Evolutionary conservation across 2,329 filamentous ascomycete genomes (phyloP), one percentile per base, ranked within the genome.

Genomic region (Alternaria panax): DNA sequence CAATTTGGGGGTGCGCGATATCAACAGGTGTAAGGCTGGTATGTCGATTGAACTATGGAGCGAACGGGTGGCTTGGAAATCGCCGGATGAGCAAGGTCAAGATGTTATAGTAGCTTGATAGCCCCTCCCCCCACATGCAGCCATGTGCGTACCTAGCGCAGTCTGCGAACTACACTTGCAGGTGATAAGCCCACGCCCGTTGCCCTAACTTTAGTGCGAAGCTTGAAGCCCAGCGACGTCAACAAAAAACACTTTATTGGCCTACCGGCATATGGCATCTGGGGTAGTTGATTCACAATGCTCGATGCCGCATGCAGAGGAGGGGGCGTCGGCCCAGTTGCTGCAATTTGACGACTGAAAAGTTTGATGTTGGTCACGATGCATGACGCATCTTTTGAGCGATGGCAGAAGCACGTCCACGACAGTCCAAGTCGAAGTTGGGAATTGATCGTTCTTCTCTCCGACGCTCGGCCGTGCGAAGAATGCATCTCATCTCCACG

Each of bases 121-220:
- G 55, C 18, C 46, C 51, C 36, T n/a, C 56, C 51, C 36, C 14
- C 56, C 51, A 45, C 36, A 41, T 46, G 28, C 56, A 53, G 43
- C 51, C 38, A 36, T 57, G 24, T 32, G 30, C 47, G 30, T 36
- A 28, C 22, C 20, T 34, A 50, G 25, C 24, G 43, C 25, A 32
- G 28, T 40, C 36, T 36, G 40, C 47, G 47, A 52, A 42, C 45
- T 51, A 51, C 36, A 51, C 36, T 36, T 30, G 42, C 40, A 41
- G 30, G 40, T 18, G 42, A 51, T 45, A 27, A 47, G 41, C 32
- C 34, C 22, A 34, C 43, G 45, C 28, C 45, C 45, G 43, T 43
- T 43, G 51, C 20, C 25, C 53, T 34, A 47, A 46, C 38, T 14
- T 36, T 46, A 20, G 41, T n/a, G 24, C 30, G 41, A 27, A 36